phyloP scores from a whole-genome alignment of 2,329 filamentous ascomycete species.

The Fusarium odoratissimum region DNA sequence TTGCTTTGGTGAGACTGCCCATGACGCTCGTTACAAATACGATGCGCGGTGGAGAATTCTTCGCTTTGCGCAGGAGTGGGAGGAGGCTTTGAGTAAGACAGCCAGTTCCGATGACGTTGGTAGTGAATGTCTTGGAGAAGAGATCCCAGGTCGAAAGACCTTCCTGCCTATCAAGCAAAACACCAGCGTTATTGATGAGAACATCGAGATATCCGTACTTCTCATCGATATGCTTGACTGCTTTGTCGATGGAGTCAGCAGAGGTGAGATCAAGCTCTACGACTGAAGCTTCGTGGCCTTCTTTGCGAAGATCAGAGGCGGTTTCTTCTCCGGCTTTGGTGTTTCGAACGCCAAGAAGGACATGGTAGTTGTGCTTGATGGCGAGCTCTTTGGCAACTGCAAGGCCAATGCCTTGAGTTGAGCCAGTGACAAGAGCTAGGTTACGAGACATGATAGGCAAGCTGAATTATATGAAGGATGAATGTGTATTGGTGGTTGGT shows the following conservation, averaged over 20 bases:
- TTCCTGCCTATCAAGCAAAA: conserved; percentile 43
- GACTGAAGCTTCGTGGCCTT: conserved; percentile 40
- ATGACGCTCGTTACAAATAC: conserved; percentile 54
- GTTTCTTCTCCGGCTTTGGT: conserved; percentile 38
- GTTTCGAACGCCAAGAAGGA: conserved; percentile 51
- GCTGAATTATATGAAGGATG: accelerated
- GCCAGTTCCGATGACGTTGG: conserved; percentile 52
- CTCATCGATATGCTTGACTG: conserved; percentile 36
- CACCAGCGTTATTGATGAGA: conserved; percentile 52
- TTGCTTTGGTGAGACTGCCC: conserved; percentile 47
- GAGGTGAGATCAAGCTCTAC: conserved; percentile 46
- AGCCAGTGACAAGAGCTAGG: conserved; percentile 40
- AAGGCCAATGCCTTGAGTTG: conserved; percentile 41
- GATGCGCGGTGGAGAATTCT: conserved; percentile 47
- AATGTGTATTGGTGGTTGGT: not conserved
- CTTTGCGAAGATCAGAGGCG: conserved; percentile 38
- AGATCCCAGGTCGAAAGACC: conserved; percentile 46
- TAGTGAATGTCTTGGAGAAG: conserved; percentile 52
- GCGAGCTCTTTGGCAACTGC: conserved; percentile 40
- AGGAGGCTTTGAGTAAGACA: conserved; percentile 44
- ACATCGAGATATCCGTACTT: conserved; percentile 49
- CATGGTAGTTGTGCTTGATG: conserved; percentile 45
- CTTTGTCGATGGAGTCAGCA: conserved; percentile 43
- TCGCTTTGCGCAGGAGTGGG: conserved; percentile 46
- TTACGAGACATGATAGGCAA: conserved; percentile 11